Percentiles rank a stretch among this genome's conserved stretches.
Conservation (phyloP, 2,329 filamentous ascomycete genomes). For the Epichloe aotearoae region DNA sequence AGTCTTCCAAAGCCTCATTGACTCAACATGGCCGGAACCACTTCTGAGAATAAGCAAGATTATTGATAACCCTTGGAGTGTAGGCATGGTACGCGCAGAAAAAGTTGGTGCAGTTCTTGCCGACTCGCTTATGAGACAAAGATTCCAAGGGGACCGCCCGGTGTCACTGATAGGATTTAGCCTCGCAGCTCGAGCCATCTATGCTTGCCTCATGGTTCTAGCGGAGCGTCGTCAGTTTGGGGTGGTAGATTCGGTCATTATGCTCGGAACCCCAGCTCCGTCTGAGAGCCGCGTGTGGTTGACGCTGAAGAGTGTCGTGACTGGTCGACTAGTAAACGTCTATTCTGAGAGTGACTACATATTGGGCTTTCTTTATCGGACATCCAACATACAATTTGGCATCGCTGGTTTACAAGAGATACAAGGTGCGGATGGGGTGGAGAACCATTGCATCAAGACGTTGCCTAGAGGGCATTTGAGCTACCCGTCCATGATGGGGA, state of each 20-base stretch:
- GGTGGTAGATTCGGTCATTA: slow-evolving; percentile 68
- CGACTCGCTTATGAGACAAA: slow-evolving; percentile 63
- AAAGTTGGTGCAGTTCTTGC: slow-evolving; percentile 61
- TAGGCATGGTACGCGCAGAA: slow-evolving; percentile 63
- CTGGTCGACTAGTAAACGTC: slow-evolving; percentile 78
- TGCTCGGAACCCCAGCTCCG: slow-evolving; percentile 74
- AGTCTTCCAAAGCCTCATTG: slow-evolving; percentile 44
- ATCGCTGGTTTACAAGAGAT: slow-evolving; percentile 73
- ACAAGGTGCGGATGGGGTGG: slow-evolving; percentile 48
- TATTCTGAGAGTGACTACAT: slow-evolving; percentile 81
- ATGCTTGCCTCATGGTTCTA: slow-evolving; percentile 65
- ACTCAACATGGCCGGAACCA: slow-evolving; percentile 46
- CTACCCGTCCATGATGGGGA: slow-evolving; percentile 55
- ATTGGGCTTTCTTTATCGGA: slow-evolving; percentile 77
- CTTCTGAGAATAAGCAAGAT: slow-evolving; percentile 58
- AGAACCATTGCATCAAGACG: slow-evolving; percentile 55
- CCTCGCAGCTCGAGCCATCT: slow-evolving; percentile 71
- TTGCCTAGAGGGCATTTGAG: slow-evolving; percentile 55
- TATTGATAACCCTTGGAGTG: slow-evolving; percentile 69
- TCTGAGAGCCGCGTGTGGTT: slow-evolving; percentile 62
- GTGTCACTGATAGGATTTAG: slow-evolving; percentile 75
- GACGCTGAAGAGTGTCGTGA: slow-evolving; percentile 62
- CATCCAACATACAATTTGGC: slow-evolving; percentile 67
- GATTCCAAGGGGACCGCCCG: slow-evolving; percentile 68
- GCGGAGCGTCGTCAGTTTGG: slow-evolving; percentile 76